Base-by-base conservation (phyloP, 345 rosid species). In the Nasturtium officinale region DNA sequence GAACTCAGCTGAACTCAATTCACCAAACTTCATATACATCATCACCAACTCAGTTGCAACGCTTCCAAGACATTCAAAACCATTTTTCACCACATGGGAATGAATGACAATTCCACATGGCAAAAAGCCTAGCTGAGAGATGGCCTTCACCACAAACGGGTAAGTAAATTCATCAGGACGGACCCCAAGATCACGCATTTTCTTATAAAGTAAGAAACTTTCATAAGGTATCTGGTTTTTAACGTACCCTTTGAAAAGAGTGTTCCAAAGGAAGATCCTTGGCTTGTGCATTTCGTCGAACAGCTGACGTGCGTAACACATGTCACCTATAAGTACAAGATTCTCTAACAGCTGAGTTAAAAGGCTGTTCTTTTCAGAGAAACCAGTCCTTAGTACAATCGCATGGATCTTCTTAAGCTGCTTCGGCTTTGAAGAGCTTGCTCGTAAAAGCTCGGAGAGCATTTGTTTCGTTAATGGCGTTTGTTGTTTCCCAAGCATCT, bases 261-360 rank as follows among this genome's bases (percentile, higher is more conserved):
- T 80, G 80, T 82, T 84, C 87, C 88, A 84, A 10, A 84, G 79
- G 67, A 78, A 82, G 56, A 75, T 40, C 61, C 85, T 82, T 3
- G 85, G 87, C 29, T 74, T 84, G 69, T 80, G 85, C 87, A 84
- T 84, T 80, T 69, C 85, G 64, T 84, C 84, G 80, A 84, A 84
- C 84, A 84, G 17, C 26, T 80, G 38, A 48, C 84, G 84, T 3
- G 83, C 87, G 64, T 84, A 78, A 25, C 40, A 57, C 71, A 78
- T 55, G 72, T 84, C 78, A 9, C 87, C 81, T 4, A 74, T 2
- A 6, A 61, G 0, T 1, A 79, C 21, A 0, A 76, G 67, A 33
- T 37, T 60, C 21, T 71, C 32, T 11, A 84, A 35, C 3, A 84
- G 81, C 4, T 71, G 78, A 4, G 85, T 80, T 53, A 82, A 53